Evolutionary conservation across 768 basidiomycete genomes (phyloP), one percentile per base, ranked within the genome.

Genomic region (Tulasnella sp.): DNA sequence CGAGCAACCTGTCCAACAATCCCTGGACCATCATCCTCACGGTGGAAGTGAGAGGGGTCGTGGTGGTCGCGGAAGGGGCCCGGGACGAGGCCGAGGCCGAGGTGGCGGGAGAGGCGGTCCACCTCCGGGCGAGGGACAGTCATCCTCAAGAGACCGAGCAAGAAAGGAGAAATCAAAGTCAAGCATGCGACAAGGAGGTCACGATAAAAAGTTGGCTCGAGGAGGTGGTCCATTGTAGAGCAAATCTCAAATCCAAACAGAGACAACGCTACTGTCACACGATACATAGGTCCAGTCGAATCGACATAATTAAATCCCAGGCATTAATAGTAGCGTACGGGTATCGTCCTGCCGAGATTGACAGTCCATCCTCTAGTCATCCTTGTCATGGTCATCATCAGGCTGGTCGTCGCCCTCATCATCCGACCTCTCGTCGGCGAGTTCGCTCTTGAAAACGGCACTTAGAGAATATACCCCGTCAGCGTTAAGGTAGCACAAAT

Each of bases 171-270:
- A 89, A 82, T 84, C 87, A 69, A 89, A 82, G 2, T 95, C 94
- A 80, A 90, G 89, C 80, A 86, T 90, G 77, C 86, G 94, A 39
- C 94, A 92, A 82, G 84, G 92, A 72, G 96, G 93, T 0, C 92
- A 93, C 80, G 96, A 96, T 82, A 92, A 90, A 83, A 97, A 97
- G 85, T 90, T 96, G 92, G 86, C 88, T 12, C 87, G 85, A 77
- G 88, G 85, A 75, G 92, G 89, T 14, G n/a, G n/a, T n/a, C n/a
- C n/a, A n/a, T n/a, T n/a, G n/a, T n/a, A n/a, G n/a, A n/a, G n/a
- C n/a, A n/a, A n/a, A n/a, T n/a, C n/a, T n/a, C n/a, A n/a, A n/a
- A n/a, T n/a, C n/a, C n/a, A n/a, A n/a, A n/a, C n/a, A n/a, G n/a
- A n/a, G n/a, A n/a, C n/a, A n/a, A n/a, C n/a, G n/a, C n/a, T n/a